Percentiles rank a stretch among this genome's conserved stretches.
These are phyloP conservation scores for Daldinia sp. DNA, from an alignment of 2,329 filamentous ascomycete genomes.

Conservation along the genomic window DNA sequence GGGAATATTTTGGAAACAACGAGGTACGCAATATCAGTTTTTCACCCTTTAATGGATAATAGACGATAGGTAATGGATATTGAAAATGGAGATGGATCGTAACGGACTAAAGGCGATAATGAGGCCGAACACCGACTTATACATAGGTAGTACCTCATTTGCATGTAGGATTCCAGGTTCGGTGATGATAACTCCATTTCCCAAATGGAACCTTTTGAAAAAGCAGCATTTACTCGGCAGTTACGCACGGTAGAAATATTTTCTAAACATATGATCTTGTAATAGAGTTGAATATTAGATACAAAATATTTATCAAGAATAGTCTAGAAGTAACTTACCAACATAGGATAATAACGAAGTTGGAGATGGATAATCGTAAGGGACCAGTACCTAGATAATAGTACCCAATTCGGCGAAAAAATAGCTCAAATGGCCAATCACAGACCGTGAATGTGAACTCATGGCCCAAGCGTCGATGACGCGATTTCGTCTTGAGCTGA, in stretches of 20 bases:
- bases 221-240: not conserved
- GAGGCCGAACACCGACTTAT: conserved; percentile 7
- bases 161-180: not conserved
- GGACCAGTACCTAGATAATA: not conserved
- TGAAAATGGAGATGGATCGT: no score
- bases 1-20: conserved; percentile 7
- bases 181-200: conserved; percentile 1
- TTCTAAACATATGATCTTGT: not conserved
- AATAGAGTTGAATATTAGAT: not conserved
- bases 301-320: not conserved
- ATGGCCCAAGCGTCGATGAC: conserved; percentile 28
- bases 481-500: conserved; percentile 25
- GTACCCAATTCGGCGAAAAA: conserved; percentile 32
- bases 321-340: not conserved
- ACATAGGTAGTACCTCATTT: not conserved
- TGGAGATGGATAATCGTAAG: not conserved
- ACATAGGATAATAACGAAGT: not conserved
- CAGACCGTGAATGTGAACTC: not conserved
- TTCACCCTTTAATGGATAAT: not conserved
- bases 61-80: no score
- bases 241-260: not conserved
- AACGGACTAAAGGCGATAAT: conserved; percentile 5
- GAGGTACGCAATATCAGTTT: conserved; percentile 1
- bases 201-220: conserved; percentile 4
- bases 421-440: conserved; percentile 22